phyloP scores from a whole-genome alignment of 2,329 filamentous ascomycete species.

The Beauveria caledonica region DNA sequence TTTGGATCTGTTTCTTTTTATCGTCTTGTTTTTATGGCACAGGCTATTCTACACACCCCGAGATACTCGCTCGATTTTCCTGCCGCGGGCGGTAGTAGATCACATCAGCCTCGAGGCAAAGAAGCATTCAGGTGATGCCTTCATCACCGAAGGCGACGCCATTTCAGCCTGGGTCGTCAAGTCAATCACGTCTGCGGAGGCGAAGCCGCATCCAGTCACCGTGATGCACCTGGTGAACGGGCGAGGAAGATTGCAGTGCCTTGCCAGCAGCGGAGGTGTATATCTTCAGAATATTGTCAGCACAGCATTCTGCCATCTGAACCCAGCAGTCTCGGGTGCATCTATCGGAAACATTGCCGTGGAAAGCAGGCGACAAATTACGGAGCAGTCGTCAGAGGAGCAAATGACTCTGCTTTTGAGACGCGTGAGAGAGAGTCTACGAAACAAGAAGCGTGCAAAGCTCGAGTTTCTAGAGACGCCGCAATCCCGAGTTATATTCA shows the following conservation, averaged over 20 bases:
- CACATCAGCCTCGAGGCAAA: slow-evolving; percentile 18
- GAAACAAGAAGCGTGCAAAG: neutral
- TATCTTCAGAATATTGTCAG: slow-evolving; percentile 5
- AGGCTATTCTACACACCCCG: neutral
- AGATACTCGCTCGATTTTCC: neutral
- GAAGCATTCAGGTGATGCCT: slow-evolving; percentile 18
- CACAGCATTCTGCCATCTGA: neutral
- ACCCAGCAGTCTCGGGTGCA: neutral
- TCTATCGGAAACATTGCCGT: neutral
- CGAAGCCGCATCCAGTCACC: slow-evolving; percentile 15
- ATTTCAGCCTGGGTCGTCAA: slow-evolving; percentile 31
- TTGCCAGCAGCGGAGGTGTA: neutral
- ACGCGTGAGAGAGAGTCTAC: neutral
- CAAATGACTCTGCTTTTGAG: neutral
- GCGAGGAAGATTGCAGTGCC: slow-evolving; percentile 3
- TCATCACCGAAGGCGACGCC: slow-evolving; percentile 36
- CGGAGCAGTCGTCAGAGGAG: neutral
- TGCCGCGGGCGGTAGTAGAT: neutral
- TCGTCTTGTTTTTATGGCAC: neutral
- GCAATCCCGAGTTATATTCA: neutral
- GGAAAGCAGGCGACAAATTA: neutral
- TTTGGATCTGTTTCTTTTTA: neutral
- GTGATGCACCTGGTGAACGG: slow-evolving; percentile 17
- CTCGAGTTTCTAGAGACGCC: neutral
- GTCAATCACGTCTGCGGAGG: slow-evolving; percentile 11